phyloP scores from a whole-genome alignment of 768 basidiomycete genomes.

The Lactifluus rugatus region DNA sequence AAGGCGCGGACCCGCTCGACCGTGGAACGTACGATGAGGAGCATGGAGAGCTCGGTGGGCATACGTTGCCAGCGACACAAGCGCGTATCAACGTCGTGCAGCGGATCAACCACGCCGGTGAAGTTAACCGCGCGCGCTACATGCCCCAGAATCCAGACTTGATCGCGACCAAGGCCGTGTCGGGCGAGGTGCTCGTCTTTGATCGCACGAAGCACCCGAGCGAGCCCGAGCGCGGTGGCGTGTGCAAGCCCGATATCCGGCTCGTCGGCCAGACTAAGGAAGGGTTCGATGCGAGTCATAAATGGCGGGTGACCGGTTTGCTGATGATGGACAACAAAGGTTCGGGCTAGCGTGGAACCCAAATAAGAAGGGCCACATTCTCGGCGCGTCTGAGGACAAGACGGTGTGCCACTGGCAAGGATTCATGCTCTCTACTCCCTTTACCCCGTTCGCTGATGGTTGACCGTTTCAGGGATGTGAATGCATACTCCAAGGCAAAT shows the following conservation, averaged over 20 bases:
- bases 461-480: slow-evolving; percentile 64
- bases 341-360: slow-evolving; percentile 95
- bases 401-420: slow-evolving; percentile 86
- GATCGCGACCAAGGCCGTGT: slow-evolving; percentile 89
- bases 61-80: slow-evolving; percentile 64
- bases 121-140: slow-evolving; percentile 95
- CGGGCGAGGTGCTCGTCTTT: slow-evolving; percentile 89
- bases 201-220: slow-evolving; percentile 95
- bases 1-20: slow-evolving; percentile 66
- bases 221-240: slow-evolving; percentile 77
- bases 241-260: slow-evolving; percentile 84
- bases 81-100: slow-evolving; percentile 87
- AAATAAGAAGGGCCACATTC: slow-evolving; percentile 66
- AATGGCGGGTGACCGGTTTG: not conserved
- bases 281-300: slow-evolving; percentile 57
- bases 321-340: slow-evolving; percentile 30
- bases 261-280: slow-evolving; percentile 86
- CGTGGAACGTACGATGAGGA: slow-evolving; percentile 82
- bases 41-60: slow-evolving; percentile 88
- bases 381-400: slow-evolving; percentile 92
- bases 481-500: slow-evolving; percentile 74
- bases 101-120: slow-evolving; percentile 88
- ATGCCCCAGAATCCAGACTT: slow-evolving; percentile 99
- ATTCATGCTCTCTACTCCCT: not conserved
- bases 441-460: slow-evolving; percentile 4